These are phyloP conservation scores for Hyphopichia khmerensis DNA, from an alignment of 1,139 yeast genomes.

Conservation along the genomic window DNA sequence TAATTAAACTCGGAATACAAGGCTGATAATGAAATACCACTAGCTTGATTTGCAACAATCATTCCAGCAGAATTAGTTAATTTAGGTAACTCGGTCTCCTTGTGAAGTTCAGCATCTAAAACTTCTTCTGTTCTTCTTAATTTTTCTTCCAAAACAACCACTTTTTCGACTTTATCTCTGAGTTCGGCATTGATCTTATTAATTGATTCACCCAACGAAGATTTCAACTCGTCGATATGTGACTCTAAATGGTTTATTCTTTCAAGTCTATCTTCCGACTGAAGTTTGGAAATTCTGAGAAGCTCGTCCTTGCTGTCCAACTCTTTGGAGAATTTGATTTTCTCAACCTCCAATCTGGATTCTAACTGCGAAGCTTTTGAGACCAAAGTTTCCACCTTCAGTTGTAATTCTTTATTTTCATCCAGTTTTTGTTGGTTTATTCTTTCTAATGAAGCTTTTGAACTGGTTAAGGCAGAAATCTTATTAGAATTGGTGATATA, in stretches of 20 bases:
- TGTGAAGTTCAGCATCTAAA: constrained; percentile 39
- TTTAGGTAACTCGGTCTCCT: constrained; percentile 41
- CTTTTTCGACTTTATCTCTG: constrained; percentile 31
- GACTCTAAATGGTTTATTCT: constrained; percentile 51
- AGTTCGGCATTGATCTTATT: constrained; percentile 21
- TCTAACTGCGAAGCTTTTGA: constrained; percentile 33
- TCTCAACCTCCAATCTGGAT: constrained; percentile 29
- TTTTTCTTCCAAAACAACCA: constrained; percentile 33
- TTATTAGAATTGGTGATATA: constrained; percentile 29
- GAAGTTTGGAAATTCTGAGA: constrained; percentile 55
- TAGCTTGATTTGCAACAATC: constrained; percentile 41
- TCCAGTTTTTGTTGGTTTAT: constrained; percentile 18
- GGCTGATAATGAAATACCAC: constrained; percentile 65
- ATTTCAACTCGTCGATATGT: constrained; percentile 41
- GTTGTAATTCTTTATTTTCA: constrained; percentile 14
- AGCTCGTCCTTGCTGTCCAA: constrained; percentile 63
- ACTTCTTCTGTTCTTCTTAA: constrained; percentile 42
- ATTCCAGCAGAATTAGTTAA: constrained; percentile 37
- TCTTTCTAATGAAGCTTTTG: constrained; percentile 22
- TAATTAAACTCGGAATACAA: constrained; percentile 66
- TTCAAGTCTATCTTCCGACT: constrained; percentile 44
- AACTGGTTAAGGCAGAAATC: constrained; percentile 25
- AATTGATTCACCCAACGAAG: constrained; percentile 32
- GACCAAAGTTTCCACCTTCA: constrained; percentile 45
- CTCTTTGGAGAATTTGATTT: constrained; percentile 61